Conservation (phyloP, 2,329 filamentous ascomycete genomes). For the Torrubiellomyces zombiae region DNA sequence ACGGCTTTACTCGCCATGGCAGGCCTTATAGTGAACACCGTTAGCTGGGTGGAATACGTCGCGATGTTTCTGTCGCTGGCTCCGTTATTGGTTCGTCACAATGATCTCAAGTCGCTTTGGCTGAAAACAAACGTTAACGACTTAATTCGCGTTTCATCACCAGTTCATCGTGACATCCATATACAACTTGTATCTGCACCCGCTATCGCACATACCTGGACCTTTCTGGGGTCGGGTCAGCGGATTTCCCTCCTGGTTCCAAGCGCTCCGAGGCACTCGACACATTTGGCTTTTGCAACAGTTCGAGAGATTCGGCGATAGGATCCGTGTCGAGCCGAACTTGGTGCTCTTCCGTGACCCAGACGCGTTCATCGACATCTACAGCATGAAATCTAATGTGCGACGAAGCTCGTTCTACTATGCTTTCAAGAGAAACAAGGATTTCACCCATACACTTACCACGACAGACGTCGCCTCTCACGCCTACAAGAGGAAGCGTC, state of each 20-base stretch:
- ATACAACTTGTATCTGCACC: conserved; percentile 4
- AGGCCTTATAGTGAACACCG: too few species aligned
- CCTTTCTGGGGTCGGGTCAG: conserved; percentile 1
- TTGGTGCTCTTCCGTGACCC: conserved; percentile 3
- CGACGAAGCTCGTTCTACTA: conserved; percentile 2
- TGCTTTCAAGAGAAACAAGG: too few species aligned
- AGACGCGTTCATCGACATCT: conserved; percentile 2
- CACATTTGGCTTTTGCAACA: conserved; percentile 3
- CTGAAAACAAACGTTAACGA: too few species aligned
- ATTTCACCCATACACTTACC: too few species aligned
- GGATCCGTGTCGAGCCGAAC: conserved; percentile 2
- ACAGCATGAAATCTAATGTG: conserved; percentile 2
- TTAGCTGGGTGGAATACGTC: too few species aligned
- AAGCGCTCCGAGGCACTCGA: background rate
- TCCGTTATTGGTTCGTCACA: too few species aligned
- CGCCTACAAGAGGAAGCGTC: conserved; percentile 1
- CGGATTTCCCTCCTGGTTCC: conserved; percentile 2
- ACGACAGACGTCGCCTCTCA: conserved; percentile 2
- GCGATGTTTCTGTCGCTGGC: too few species aligned
- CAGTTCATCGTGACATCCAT: too few species aligned
- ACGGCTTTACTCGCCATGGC: too few species aligned
- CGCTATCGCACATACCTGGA: conserved; percentile 2
- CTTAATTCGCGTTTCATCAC: too few species aligned
- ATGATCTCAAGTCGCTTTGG: too few species aligned
- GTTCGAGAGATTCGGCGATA: conserved; percentile 3